phyloP scores from a whole-genome alignment of 768 basidiomycete genomes.

The Pleurotus sapidus region DNA sequence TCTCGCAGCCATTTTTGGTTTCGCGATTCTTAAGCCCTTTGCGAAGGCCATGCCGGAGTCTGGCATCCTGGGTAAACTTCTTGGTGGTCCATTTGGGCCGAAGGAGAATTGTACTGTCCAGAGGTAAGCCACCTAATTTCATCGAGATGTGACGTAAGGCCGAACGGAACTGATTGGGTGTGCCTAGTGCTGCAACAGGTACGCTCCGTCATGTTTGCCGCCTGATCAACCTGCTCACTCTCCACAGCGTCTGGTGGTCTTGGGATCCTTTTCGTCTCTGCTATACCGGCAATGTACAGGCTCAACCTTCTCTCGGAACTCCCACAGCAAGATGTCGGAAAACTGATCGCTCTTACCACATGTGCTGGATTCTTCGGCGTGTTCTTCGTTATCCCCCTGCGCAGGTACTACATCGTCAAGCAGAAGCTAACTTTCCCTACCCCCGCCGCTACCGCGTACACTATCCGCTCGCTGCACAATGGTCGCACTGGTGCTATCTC shows the following conservation, averaged over 20 bases:
- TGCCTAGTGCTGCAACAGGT: conserved; percentile 48
- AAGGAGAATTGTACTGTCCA: conserved; percentile 69
- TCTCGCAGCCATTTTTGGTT: conserved; percentile 50
- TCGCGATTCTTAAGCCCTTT: conserved; percentile 57
- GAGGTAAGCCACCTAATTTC: conserved; percentile 25
- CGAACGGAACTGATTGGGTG: neutral
- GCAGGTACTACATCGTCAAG: conserved; percentile 60
- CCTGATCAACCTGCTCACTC: neutral
- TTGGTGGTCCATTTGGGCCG: conserved; percentile 59
- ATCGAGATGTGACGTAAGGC: too few species aligned
- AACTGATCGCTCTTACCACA: conserved; percentile 51
- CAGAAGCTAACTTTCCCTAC: conserved; percentile 65
- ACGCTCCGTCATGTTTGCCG: conserved; percentile 11
- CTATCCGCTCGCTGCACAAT: conserved; percentile 30
- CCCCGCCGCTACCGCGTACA: conserved; percentile 53
- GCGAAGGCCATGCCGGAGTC: conserved; percentile 46
- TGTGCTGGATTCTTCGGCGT: conserved; percentile 59
- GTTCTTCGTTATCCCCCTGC: conserved; percentile 64
- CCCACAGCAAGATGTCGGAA: conserved; percentile 52
- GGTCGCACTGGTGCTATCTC: conserved; percentile 44
- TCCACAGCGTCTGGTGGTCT: conserved; percentile 49
- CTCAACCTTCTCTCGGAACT: conserved; percentile 42
- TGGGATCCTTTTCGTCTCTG: conserved; percentile 58
- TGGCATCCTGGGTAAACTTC: conserved; percentile 37
- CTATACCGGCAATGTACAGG: conserved; percentile 59